A percentile compares a stretch with the other conserved stretches of the same genome.
These are phyloP conservation scores for Syncephalastrum monosporum DNA, from an alignment of 371 early-diverging fungal species.

Conservation along the genomic window DNA sequence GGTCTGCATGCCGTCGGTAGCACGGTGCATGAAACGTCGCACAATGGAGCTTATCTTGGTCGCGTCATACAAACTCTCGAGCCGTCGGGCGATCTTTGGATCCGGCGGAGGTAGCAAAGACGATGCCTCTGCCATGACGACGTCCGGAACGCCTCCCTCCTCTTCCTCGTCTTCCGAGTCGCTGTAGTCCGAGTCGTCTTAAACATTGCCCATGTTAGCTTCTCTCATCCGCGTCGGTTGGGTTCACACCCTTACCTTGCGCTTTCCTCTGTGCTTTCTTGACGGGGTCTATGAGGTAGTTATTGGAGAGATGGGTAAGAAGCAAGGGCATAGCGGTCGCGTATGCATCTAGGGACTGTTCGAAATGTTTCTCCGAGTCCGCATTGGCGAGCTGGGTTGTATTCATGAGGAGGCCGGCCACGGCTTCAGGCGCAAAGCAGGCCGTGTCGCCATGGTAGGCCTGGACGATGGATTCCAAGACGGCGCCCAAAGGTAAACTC, in stretches of 20 bases:
- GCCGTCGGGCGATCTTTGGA: constrained; percentile 45
- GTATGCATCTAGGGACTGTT: constrained; percentile 14
- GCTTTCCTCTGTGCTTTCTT: constrained; percentile 21
- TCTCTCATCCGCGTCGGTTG: too few relatives aligned
- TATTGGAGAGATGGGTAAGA: constrained; percentile 22
- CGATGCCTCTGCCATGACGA: constrained; percentile 21
- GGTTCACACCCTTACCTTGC: constrained; percentile 8
- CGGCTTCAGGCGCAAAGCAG: constrained; percentile 2
- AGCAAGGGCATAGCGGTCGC: constrained; percentile 24
- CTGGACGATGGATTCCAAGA: constrained; percentile 12
- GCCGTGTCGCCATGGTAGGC: constrained; percentile 5
- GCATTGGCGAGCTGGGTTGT: constrained; percentile 24
- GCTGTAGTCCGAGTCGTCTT: constrained; percentile 40
- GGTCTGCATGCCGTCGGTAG: constrained; percentile 7
- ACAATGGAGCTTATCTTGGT: constrained; percentile 47
- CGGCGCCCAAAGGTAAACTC: constrained; percentile 13
- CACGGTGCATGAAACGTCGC: constrained; percentile 29
- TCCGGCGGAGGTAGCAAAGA: constrained; percentile 16
- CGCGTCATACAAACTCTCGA: constrained; percentile 45
- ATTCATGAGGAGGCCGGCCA: constrained; percentile 35
- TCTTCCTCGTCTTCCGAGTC: constrained; percentile 23
- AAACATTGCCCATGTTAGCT: constrained; percentile 2
- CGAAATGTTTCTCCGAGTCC: constrained; percentile 7
- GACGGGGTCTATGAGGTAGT: constrained; percentile 21
- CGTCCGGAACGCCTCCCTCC: constrained; percentile 11